Conservation (phyloP, 2,329 filamentous ascomycete species). For the Fusarium austroafricanum region DNA sequence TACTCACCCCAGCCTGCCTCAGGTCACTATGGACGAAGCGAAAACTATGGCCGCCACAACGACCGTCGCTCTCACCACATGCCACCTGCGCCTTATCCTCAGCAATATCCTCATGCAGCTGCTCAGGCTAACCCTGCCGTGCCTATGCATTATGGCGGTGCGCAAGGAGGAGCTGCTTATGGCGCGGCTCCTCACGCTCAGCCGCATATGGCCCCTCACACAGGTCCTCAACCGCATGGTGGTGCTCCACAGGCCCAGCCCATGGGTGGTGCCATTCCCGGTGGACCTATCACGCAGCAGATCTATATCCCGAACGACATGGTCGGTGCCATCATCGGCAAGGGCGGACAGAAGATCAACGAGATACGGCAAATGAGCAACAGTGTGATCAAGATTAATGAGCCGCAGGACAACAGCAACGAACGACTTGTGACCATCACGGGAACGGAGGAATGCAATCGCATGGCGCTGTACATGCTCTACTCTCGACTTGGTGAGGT, state of each 20-base stretch:
- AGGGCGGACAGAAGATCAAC: constrained; percentile 99
- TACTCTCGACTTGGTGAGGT: constrained; percentile 92
- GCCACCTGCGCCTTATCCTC: constrained; percentile 77
- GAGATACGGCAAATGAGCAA: constrained; percentile 97
- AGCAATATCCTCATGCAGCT: constrained; percentile 74
- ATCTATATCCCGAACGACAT: constrained; percentile 99
- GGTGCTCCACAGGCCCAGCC: constrained; percentile 80
- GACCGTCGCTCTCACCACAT: constrained; percentile 79
- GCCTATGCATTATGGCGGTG: constrained; percentile 84
- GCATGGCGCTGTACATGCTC: constrained; percentile 99
- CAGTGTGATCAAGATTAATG: constrained; percentile 99
- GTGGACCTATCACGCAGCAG: constrained; percentile 87
- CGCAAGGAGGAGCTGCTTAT: constrained; percentile 76
- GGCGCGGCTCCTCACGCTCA: constrained; percentile 81
- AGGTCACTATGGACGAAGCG: constrained; percentile 91
- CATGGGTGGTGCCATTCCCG: constrained; percentile 72
- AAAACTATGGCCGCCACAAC: constrained; percentile 81
- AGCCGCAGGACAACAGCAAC: constrained; percentile 98
- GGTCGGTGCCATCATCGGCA: constrained; percentile 99
- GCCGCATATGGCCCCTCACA: constrained; percentile 74
- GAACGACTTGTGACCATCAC: constrained; percentile 97
- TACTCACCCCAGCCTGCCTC: constrained; percentile 94
- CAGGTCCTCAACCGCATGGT: constrained; percentile 66
- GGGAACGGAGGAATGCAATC: constrained; percentile 97
- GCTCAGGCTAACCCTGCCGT: constrained; percentile 72